Evolutionary conservation across 371 early-diverging fungal species (phyloP), one percentile per base, ranked within the genome.

Genomic region (Capniomyces stellatus): DNA sequence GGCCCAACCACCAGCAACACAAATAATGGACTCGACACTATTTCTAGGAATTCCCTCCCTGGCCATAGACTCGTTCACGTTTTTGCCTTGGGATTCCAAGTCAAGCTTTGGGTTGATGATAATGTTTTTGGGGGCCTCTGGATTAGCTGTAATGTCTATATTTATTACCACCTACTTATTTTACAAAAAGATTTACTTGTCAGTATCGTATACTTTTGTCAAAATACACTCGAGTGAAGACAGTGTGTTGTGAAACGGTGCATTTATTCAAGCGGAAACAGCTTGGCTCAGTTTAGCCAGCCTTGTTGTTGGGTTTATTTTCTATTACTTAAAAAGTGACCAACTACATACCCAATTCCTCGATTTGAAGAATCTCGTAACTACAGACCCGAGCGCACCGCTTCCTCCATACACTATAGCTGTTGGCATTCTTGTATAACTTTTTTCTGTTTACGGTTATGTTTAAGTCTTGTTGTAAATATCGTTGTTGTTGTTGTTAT

Each of bases 1-100:
- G 29, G 83, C 87, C 91, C 92, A 96, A 28, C 97, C 97, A 51
- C 97, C 97, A 29, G 97, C 94, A 3, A 89, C 93, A 64, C 88
- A 89, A 39, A 96, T 64, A 43, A 96, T 71, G 3, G 87, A 91
- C 52, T 83, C 84, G 12, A 87, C 65, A 35, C 22, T 22, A 4
- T 52, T 43, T 55, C 85, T 81, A 42, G 61, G 51, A 15, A 56
- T 70, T 3, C 29, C 51, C 1, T 64, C 64, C 12, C 72, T 54
- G 10, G 24, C 30, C 29, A 55, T 54, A 19, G 62, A 43, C 13
- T 67, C 50, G 27, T 66, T 52, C 12, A 83, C 77, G 24, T 66
- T 54, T 4, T 68, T 50, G 18, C 80, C 83, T 49, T 87, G 82
- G n/a, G 70, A 69, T 29, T 74, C 62, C 24, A 87, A 66, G 18